Percentiles rank a stretch among this genome's conserved stretches.
Evolutionary conservation across 257 asterid genomes (phyloP).

Genomic region (Coffea canephora): DNA sequence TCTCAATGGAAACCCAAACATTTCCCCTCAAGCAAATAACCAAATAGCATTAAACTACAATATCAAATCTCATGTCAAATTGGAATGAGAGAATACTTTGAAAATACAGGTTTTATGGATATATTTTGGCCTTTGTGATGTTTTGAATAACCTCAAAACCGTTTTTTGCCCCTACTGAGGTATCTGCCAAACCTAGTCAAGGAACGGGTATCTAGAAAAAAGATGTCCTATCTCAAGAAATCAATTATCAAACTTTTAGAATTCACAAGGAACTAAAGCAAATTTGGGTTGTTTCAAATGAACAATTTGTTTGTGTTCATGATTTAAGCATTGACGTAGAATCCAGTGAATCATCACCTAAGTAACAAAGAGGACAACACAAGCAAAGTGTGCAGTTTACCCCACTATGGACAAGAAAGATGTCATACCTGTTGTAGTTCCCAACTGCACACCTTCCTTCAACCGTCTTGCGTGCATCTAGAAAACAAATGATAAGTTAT

Average conservation of each 20-base stretch:
- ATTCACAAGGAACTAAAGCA: not conserved
- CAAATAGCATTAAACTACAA: not conserved
- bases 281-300: not conserved
- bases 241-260: not conserved
- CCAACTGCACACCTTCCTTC: conserved; percentile 95
- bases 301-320: not conserved
- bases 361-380: not conserved
- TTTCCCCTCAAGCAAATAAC: not conserved
- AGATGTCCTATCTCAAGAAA: not conserved
- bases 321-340: not conserved
- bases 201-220: not conserved
- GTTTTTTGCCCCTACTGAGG: not conserved
- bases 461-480: conserved; percentile 72
- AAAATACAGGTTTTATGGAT: not conserved
- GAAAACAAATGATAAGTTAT: not conserved
- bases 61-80: not conserved
- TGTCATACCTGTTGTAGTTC: conserved; percentile 51
- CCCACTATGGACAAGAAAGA: not conserved
- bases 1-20: not conserved
- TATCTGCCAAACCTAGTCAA: not conserved
- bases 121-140: not conserved
- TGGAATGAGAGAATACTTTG: not conserved
- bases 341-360: not conserved
- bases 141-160: not conserved
- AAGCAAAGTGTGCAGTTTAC: not conserved